Conservation (phyloP, 164 flowering plant species). For the Magnolia changhungtana region DNA sequence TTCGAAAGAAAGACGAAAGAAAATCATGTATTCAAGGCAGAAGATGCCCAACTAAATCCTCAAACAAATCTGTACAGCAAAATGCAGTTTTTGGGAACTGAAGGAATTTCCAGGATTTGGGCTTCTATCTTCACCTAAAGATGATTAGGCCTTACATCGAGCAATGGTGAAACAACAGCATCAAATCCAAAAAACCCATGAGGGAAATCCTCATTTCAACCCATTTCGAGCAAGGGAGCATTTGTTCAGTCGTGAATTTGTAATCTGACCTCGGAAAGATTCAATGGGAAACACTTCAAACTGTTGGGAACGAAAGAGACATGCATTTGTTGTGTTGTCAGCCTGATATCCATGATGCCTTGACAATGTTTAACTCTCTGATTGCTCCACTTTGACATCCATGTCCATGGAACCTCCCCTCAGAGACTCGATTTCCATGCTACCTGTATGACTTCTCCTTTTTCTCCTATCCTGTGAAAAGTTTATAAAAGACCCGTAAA, state of each 20-base stretch:
- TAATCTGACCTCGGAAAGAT: background rate
- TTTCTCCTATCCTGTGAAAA: slow-evolving; percentile 59
- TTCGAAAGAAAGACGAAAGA: background rate
- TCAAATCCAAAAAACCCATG: slow-evolving; percentile 2
- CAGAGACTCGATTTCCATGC: slow-evolving; percentile 59
- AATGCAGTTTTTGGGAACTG: background rate
- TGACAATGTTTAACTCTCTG: slow-evolving; percentile 23
- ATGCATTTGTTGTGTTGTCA: slow-evolving; percentile 4
- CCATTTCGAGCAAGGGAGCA: background rate
- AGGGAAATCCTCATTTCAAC: slow-evolving; percentile 9
- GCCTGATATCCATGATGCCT: background rate
- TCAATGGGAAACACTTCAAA: background rate
- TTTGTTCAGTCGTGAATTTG: background rate
- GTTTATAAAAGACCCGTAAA: background rate
- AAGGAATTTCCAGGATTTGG: background rate
- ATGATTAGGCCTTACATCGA: background rate
- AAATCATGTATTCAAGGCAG: slow-evolving; percentile 1
- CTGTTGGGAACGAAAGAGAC: background rate
- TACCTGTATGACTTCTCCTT: slow-evolving; percentile 56
- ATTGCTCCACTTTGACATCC: slow-evolving; percentile 30
- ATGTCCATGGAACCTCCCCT: slow-evolving; percentile 38
- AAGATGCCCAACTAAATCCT: slow-evolving; percentile 8
- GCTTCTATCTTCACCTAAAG: background rate
- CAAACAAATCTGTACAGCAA: slow-evolving; percentile 15
- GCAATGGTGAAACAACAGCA: background rate